phyloP scores from a whole-genome alignment of 345 rosid species.

The Anacardium occidentale region DNA sequence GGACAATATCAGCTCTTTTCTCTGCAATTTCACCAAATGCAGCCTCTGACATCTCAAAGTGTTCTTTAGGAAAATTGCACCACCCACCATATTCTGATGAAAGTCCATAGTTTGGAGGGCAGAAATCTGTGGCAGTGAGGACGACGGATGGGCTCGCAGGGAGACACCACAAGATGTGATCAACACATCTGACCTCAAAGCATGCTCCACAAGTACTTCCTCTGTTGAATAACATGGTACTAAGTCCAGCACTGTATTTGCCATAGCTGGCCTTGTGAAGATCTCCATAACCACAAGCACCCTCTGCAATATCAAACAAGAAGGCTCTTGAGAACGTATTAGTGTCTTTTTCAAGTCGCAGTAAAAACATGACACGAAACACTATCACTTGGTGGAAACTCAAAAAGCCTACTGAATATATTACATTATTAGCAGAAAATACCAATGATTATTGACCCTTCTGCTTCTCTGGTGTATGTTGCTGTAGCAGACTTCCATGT shows the following conservation, averaged over 20 bases:
- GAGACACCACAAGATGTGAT: conserved; percentile 80
- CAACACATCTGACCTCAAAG: conserved; percentile 81
- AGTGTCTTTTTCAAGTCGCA: background rate
- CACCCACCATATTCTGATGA: conserved; percentile 84
- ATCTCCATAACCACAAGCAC: conserved; percentile 95
- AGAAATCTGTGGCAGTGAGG: conserved; percentile 90
- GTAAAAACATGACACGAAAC: conserved; percentile 6
- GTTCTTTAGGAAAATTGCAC: conserved; percentile 91
- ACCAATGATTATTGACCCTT: conserved; percentile 71
- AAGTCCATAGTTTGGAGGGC: conserved; percentile 87
- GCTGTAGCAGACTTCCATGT: conserved; percentile 90
- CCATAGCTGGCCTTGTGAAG: conserved; percentile 70
- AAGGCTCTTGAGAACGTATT: background rate
- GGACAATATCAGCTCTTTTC: conserved; percentile 64
- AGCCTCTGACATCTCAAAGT: conserved; percentile 84
- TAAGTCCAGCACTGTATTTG: conserved; percentile 69
- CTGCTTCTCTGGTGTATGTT: conserved; percentile 59
- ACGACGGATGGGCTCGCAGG: conserved; percentile 79
- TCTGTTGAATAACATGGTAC: conserved; percentile 71
- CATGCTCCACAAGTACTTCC: conserved; percentile 94
- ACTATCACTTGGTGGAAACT: background rate
- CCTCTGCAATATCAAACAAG: conserved; percentile 48
- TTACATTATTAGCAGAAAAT: conserved; percentile 10
- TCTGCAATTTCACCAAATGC: conserved; percentile 85
- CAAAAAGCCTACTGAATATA: background rate